Evolutionary conservation across 2,329 filamentous ascomycete genomes (phyloP).

Genomic region (Colletotrichum graminicola): DNA sequence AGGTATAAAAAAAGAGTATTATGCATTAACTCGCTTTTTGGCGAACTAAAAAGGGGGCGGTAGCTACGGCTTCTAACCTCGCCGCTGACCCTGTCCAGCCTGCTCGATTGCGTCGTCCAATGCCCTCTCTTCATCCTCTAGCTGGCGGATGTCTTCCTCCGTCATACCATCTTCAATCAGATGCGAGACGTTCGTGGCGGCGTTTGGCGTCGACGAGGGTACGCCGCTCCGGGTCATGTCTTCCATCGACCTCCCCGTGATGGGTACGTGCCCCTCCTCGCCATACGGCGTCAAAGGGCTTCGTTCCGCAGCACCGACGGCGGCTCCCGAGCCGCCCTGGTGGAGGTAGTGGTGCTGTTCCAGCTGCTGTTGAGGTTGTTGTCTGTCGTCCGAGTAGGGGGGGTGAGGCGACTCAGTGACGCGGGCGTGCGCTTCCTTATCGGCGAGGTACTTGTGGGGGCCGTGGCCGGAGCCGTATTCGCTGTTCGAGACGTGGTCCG

Average conservation of each 20-base stretch:
- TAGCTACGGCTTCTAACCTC: conserved; percentile 19
- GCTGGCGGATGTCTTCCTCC: conserved; percentile 64
- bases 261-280: conserved; percentile 25
- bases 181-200: conserved; percentile 59
- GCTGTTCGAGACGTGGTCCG: conserved; percentile 45
- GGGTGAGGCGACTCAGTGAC: conserved; percentile 56
- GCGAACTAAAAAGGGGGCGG: not conserved
- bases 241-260: conserved; percentile 23
- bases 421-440: conserved; percentile 59
- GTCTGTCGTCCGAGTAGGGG: conserved; percentile 59
- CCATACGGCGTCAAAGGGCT: conserved; percentile 24
- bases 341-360: conserved; percentile 27
- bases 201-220: conserved; percentile 39
- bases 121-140: conserved; percentile 70
- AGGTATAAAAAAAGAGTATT: not conserved
- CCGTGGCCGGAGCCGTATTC: conserved; percentile 47
- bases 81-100: conserved; percentile 47
- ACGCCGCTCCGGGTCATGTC: conserved; percentile 21
- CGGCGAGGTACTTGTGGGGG: conserved; percentile 56
- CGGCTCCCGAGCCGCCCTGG: not conserved
- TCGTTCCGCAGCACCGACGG: conserved; percentile 18
- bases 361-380: conserved; percentile 41
- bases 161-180: conserved; percentile 73
- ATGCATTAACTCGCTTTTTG: conserved; percentile 14
- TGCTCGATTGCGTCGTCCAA: conserved; percentile 69